Evolutionary conservation across 306 rosid species (phyloP), one percentile per base, ranked within the genome.

Genomic region (Fragaria vesca): DNA sequence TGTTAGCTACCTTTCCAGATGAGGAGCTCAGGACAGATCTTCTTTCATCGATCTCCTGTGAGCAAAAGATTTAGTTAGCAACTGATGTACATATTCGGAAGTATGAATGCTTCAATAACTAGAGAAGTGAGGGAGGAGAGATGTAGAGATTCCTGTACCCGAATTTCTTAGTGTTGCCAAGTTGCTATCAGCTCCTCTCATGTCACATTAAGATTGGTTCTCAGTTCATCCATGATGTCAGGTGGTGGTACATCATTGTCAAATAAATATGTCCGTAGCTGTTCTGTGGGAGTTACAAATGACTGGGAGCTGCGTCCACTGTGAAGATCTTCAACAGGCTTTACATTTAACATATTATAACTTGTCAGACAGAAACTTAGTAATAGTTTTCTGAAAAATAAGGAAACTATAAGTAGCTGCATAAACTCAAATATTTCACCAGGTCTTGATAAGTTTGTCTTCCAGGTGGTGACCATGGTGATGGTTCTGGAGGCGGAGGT

Each of bases 401-500:
- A 74, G 45, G 47, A 63, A 80, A 38, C 21, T 81, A 84, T 58
- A 16, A 67, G 76, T 57, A 67, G 69, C 45, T 71, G 16, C 10
- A 58, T 70, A 62, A 51, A 82, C 97, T 86, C 75, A 92, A 89
- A 75, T 71, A 76, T 79, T 70, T 83, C 77, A 73, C 57, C 20
- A 81, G 85, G 73, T 81, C 93, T 34, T 68, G 81, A 73, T 74
- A 66, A 30, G 80, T 80, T 34, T 46, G 83, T 71, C 82, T 57
- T 58, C 16, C 81, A 11, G 90, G 91, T 15, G 70, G 85, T 30
- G 92, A 81, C 13, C 87, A 85, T 30, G 75, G 81, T 12, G 89
- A 81, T 79, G 95, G 86, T 76, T 85, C 95, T 21, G 89, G 90
- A 69, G 91, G 90, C 80, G 66, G 68, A 46, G 80, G 84, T 38